Conservation (phyloP, 345 rosid genomes). For the Brassica incana region DNA sequence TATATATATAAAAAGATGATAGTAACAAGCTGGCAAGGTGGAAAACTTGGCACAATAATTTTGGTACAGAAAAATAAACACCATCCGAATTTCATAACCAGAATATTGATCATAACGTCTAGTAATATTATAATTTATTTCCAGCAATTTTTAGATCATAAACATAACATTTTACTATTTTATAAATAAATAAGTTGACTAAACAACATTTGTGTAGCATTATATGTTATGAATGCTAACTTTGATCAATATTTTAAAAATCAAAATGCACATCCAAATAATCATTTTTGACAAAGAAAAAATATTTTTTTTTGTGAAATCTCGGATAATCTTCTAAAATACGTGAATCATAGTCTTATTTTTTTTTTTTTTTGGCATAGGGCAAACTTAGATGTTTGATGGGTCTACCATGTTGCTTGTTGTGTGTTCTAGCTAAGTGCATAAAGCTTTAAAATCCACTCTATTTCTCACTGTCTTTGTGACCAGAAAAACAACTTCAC, state of each 20-base stretch:
- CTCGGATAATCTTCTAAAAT: background rate
- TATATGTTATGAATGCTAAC: background rate
- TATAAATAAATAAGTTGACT: too few relatives aligned
- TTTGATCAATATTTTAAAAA: background rate
- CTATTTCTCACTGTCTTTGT: conserved; percentile 42
- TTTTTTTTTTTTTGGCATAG: background rate
- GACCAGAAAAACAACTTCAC: conserved; percentile 37
- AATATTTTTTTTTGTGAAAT: background rate
- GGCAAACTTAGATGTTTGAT: conserved; percentile 26
- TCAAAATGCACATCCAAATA: background rate
- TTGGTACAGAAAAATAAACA: background rate
- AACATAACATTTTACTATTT: too few relatives aligned
- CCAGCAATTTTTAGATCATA: too few relatives aligned
- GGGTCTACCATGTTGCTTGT: conserved; percentile 44
- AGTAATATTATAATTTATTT: too few relatives aligned
- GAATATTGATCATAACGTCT: background rate
- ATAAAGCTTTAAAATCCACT: conserved; percentile 40
- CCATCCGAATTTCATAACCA: background rate
- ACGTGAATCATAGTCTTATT: background rate
- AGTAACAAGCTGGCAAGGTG: conserved; percentile 4
- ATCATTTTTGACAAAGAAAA: conserved; percentile 6
- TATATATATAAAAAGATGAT: background rate
- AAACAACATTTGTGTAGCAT: background rate
- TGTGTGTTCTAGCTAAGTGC: conserved; percentile 32
- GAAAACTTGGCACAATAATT: conserved; percentile 12